phyloP scores from a whole-genome alignment of 2,329 filamentous ascomycete genomes.

The Xylariaceae sp. region DNA sequence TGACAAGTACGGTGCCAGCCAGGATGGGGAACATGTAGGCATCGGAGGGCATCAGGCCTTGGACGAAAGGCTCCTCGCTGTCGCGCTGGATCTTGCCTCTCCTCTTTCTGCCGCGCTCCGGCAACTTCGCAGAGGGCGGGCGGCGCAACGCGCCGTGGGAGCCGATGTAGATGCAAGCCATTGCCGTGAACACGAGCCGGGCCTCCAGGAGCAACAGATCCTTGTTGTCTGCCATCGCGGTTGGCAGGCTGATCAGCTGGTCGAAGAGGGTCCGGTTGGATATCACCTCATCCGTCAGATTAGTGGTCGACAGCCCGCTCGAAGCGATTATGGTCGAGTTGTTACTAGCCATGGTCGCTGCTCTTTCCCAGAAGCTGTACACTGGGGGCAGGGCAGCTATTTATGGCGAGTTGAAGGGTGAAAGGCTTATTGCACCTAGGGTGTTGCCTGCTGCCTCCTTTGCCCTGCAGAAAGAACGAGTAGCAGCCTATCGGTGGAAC shows the following conservation, averaged over 20 bases:
- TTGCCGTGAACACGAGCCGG: slow-evolving; percentile 53
- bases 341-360: slow-evolving; percentile 20
- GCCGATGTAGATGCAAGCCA: slow-evolving; percentile 78
- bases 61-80: slow-evolving; percentile 45
- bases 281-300: slow-evolving; percentile 9
- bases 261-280: slow-evolving; percentile 22
- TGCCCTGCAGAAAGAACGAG: too few relatives aligned
- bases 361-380: too few relatives aligned
- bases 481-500: too few relatives aligned
- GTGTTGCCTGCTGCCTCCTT: too few relatives aligned
- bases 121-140: slow-evolving; percentile 67
- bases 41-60: slow-evolving; percentile 66
- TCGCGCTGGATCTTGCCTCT: slow-evolving; percentile 42
- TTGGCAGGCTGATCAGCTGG: slow-evolving; percentile 21
- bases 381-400: too few relatives aligned
- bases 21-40: slow-evolving; percentile 78
- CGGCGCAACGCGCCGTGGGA: slow-evolving; percentile 79
- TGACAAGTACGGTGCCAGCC: slow-evolving; percentile 63
- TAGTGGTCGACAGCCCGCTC: slow-evolving; percentile 17
- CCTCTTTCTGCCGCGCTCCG: slow-evolving; percentile 42
- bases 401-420: too few relatives aligned
- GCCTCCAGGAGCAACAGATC: slow-evolving; percentile 38
- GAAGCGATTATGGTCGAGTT: slow-evolving; percentile 12
- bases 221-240: slow-evolving; percentile 21
- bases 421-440: too few relatives aligned